Conservation (phyloP, 495 filamentous ascomycete genomes). For the Xylaria scruposa region DNA sequence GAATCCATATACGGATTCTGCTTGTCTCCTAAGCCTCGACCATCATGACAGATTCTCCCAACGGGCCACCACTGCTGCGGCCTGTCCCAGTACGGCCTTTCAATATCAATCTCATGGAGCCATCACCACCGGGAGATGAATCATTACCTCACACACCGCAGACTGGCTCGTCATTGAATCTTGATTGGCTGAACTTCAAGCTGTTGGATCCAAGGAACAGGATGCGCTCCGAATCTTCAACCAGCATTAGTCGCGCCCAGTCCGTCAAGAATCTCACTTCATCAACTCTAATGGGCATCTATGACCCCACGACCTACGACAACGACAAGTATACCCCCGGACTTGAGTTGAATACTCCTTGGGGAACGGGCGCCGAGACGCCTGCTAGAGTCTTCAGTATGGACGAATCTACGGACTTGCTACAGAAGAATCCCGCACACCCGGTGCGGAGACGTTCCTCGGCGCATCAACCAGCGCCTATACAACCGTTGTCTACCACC, state of each 20-base stretch:
- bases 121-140: slow-evolving; percentile 53
- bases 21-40: not conserved
- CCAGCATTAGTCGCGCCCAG: slow-evolving; percentile 64
- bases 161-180: slow-evolving; percentile 30
- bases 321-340: slow-evolving; percentile 46
- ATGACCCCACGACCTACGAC: slow-evolving; percentile 67
- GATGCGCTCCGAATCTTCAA: slow-evolving; percentile 35
- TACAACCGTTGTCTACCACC: slow-evolving; percentile 30
- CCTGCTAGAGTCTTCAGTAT: slow-evolving; percentile 49
- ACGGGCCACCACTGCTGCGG: slow-evolving; percentile 65
- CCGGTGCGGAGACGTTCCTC: slow-evolving; percentile 31
- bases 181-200: slow-evolving; percentile 38
- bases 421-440: slow-evolving; percentile 37
- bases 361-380: slow-evolving; percentile 75
- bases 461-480: slow-evolving; percentile 29
- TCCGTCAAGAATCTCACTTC: slow-evolving; percentile 88
- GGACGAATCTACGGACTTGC: slow-evolving; percentile 39
- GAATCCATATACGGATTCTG: not conserved
- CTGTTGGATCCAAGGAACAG: slow-evolving; percentile 45
- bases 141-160: slow-evolving; percentile 55
- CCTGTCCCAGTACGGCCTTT: slow-evolving; percentile 81
- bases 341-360: slow-evolving; percentile 57
- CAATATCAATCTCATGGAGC: slow-evolving; percentile 62
- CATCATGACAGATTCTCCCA: slow-evolving; percentile 40
- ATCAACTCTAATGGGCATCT: slow-evolving; percentile 90